Conservation (phyloP, 2,329 filamentous ascomycete genomes). For the Dactylellina haptotyla region DNA sequence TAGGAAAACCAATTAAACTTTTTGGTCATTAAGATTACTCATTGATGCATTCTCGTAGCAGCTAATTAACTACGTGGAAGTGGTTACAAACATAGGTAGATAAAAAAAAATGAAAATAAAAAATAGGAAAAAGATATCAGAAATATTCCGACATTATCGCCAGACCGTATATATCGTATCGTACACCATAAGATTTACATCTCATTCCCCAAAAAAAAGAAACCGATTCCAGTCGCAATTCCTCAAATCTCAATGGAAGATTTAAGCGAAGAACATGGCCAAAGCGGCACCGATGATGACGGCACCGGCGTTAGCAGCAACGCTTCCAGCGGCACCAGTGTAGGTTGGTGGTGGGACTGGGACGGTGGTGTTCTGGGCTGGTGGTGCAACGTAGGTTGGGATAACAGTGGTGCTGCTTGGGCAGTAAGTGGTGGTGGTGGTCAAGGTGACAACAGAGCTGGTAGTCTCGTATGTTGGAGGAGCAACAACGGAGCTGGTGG, state of each 20-base stretch:
- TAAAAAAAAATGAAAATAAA: conserved; percentile 10
- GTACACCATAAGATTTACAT: conserved; percentile 19
- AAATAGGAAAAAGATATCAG: conserved; percentile 2
- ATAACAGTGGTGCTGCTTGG: conserved; percentile 25
- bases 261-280: conserved; percentile 53
- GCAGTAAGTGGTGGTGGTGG: conserved; percentile 49
- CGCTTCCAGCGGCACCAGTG: conserved; percentile 42
- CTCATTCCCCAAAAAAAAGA: neutral
- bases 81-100: conserved; percentile 21
- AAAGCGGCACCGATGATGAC: conserved; percentile 49
- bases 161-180: conserved; percentile 18
- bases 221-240: neutral
- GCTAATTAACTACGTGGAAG: conserved; percentile 24
- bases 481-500: conserved; percentile 15
- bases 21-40: conserved; percentile 48
- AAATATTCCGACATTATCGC: conserved; percentile 19
- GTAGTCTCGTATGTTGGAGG: conserved; percentile 19
- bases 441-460: conserved; percentile 46
- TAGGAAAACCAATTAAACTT: conserved; percentile 24
- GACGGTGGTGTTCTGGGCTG: conserved; percentile 41
- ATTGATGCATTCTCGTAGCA: conserved; percentile 43
- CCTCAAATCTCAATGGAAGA: neutral
- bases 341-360: conserved; percentile 39
- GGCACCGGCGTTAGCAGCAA: conserved; percentile 48
- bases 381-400: conserved; percentile 29